phyloP scores from a whole-genome alignment of 1,284 basidiomycete species.

The Rhodofomes roseus region DNA sequence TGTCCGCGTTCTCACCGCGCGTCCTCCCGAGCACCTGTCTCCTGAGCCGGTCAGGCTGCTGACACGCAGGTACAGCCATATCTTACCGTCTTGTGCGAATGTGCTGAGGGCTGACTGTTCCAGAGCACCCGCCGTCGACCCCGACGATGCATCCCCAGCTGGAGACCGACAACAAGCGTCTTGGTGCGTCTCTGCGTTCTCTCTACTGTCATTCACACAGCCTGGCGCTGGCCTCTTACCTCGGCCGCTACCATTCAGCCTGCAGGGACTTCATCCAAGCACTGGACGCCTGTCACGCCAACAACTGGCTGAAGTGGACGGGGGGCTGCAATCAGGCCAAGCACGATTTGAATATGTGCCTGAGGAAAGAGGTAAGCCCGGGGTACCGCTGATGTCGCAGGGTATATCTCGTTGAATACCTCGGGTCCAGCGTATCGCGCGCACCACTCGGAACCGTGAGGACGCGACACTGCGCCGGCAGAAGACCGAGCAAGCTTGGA shows the following conservation, averaged over 20 bases:
- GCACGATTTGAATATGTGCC: slow-evolving; percentile 67
- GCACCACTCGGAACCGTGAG: slow-evolving; percentile 69
- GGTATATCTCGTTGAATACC: background rate
- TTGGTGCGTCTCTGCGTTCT: slow-evolving; percentile 4
- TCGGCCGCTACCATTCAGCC: slow-evolving; percentile 33
- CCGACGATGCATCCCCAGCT: slow-evolving; percentile 6
- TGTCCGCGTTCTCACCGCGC: slow-evolving; percentile 4
- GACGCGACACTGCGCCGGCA: slow-evolving; percentile 55
- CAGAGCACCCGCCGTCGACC: background rate
- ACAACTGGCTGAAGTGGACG: slow-evolving; percentile 57
- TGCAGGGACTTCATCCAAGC: slow-evolving; percentile 75
- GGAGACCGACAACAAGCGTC: slow-evolving; percentile 1
- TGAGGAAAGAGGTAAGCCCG: slow-evolving; percentile 67
- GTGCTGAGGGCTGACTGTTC: background rate
- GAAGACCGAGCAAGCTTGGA: slow-evolving; percentile 56
- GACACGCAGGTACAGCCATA: background rate
- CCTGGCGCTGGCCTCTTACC: slow-evolving; percentile 12
- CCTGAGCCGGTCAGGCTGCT: background rate
- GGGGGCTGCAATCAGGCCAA: slow-evolving; percentile 76
- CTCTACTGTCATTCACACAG: slow-evolving; percentile 10
- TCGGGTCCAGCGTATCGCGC: slow-evolving; percentile 49
- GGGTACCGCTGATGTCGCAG: background rate
- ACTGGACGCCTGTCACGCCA: slow-evolving; percentile 62
- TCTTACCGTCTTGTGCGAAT: background rate
- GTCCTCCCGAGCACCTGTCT: background rate